A percentile compares a stretch with the other conserved stretches of the same genome.
These are phyloP conservation scores for Magnolia changhungtana DNA, from an alignment of 164 flowering plant species.

Conservation along the genomic window DNA sequence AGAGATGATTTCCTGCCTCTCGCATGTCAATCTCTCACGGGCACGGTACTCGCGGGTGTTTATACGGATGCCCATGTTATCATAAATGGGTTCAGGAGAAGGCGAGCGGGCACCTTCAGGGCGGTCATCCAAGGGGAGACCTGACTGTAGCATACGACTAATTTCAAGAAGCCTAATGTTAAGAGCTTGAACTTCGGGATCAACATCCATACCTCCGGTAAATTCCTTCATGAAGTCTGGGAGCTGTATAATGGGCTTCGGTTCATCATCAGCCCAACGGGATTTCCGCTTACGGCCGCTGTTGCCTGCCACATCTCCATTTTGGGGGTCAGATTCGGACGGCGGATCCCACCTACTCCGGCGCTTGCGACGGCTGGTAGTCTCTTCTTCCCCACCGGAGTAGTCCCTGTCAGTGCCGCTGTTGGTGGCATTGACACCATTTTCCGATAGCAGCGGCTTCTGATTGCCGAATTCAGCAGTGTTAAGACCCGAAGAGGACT, in stretches of 20 bases:
- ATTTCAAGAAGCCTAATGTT: constrained; percentile 79
- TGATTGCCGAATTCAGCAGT: background rate
- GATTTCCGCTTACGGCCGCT: constrained; percentile 60
- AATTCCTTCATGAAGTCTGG: constrained; percentile 91
- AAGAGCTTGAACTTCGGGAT: constrained; percentile 81
- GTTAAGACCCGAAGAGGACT: background rate
- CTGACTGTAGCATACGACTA: constrained; percentile 67
- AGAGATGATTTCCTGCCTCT: constrained; percentile 78
- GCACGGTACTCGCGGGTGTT: constrained; percentile 92
- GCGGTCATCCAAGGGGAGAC: constrained; percentile 74
- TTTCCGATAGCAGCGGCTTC: constrained; percentile 46
- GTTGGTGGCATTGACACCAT: constrained; percentile 43
- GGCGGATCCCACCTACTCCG: constrained; percentile 87
- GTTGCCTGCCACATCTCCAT: constrained; percentile 32
- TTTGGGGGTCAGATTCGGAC: constrained; percentile 33
- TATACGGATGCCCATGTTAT: constrained; percentile 86
- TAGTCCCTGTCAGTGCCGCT: constrained; percentile 55
- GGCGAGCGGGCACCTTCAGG: constrained; percentile 93
- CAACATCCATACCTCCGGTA: constrained; percentile 88
- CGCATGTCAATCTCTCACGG: constrained; percentile 71
- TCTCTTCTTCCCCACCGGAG: constrained; percentile 86
- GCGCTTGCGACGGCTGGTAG: constrained; percentile 53
- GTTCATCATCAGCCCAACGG: constrained; percentile 87
- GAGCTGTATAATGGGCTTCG: constrained; percentile 62
- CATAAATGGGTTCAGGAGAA: constrained; percentile 92